These are phyloP conservation scores for Boletus sp. DNA, from an alignment of 768 basidiomycete genomes.

Conservation along the genomic window DNA sequence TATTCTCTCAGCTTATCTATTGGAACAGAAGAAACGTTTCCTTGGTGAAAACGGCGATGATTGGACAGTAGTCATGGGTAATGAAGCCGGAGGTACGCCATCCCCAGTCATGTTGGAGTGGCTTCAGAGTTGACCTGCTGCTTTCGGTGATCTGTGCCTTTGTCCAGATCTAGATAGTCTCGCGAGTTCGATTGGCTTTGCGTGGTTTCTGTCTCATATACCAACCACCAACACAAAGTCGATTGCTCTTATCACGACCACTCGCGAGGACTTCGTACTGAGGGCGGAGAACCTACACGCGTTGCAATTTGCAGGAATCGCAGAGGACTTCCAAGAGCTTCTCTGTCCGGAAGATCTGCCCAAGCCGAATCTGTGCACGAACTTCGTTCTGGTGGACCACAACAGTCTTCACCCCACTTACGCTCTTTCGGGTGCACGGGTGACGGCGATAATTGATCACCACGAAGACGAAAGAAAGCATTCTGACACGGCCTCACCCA, in stretches of 20 bases:
- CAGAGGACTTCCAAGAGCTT: slow-evolving; percentile 49
- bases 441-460: slow-evolving; percentile 84
- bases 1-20: slow-evolving; percentile 39
- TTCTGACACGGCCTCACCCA: slow-evolving; percentile 55
- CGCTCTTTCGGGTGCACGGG: slow-evolving; percentile 39
- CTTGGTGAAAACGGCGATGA: slow-evolving; percentile 52
- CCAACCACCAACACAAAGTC: slow-evolving; percentile 39
- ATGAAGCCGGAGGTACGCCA: slow-evolving; percentile 86
- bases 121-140: neutral
- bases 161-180: slow-evolving; percentile 81
- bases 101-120: neutral
- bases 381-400: slow-evolving; percentile 88
- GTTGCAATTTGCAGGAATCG: slow-evolving; percentile 55
- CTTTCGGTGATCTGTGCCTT: neutral
- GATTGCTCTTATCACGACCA: slow-evolving; percentile 72
- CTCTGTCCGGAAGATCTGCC: slow-evolving; percentile 70
- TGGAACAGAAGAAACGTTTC: slow-evolving; percentile 55
- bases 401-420: slow-evolving; percentile 60
- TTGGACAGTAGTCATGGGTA: slow-evolving; percentile 92
- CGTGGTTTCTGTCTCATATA: slow-evolving; percentile 59
- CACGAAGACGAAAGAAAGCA: slow-evolving; percentile 82
- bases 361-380: slow-evolving; percentile 37
- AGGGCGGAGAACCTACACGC: slow-evolving; percentile 88
- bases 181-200: slow-evolving; percentile 81
- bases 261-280: slow-evolving; percentile 63